These are phyloP conservation scores for Trichoderma arundinaceum DNA, from an alignment of 2,329 filamentous ascomycete genomes.

Conservation along the genomic window DNA sequence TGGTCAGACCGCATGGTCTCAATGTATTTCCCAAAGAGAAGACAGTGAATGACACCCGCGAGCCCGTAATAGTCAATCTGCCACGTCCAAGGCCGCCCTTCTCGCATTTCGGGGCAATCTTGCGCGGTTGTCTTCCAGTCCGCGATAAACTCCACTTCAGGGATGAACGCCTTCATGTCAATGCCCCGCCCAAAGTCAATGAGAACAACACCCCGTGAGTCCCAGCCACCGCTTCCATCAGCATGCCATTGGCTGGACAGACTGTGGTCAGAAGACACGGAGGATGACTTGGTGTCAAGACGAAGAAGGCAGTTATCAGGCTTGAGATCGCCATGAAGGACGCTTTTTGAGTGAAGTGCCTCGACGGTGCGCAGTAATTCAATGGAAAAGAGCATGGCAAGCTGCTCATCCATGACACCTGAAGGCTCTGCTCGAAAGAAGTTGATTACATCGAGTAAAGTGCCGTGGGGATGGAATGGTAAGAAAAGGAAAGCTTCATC, in stretches of 20 bases:
- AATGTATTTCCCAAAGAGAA: conserved; percentile 95
- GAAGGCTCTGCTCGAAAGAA: conserved; percentile 73
- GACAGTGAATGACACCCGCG: conserved; percentile 82
- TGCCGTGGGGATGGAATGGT: conserved; percentile 87
- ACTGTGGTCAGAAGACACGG: conserved; percentile 40
- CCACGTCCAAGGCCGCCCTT: conserved; percentile 93
- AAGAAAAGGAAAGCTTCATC: conserved; percentile 91
- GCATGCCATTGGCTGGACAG: conserved; percentile 71
- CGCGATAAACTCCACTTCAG: conserved; percentile 81
- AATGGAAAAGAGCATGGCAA: conserved; percentile 94
- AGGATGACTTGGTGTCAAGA: conserved; percentile 59
- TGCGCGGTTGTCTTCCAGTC: conserved; percentile 90
- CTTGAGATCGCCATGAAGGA: conserved; percentile 94
- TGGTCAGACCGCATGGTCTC: conserved; percentile 69
- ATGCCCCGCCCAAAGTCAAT: conserved; percentile 96
- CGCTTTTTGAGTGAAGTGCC: conserved; percentile 75
- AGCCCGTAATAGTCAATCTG: conserved; percentile 96
- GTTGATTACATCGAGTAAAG: conserved; percentile 93
- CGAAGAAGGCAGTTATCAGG: conserved; percentile 93
- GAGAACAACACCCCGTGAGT: conserved; percentile 76
- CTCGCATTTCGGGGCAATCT: conserved; percentile 95
- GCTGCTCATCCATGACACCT: conserved; percentile 82
- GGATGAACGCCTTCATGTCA: conserved; percentile 84
- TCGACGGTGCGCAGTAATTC: conserved; percentile 92
- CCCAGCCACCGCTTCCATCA: conserved; percentile 80